Conservation (phyloP, 2,329 filamentous ascomycete species). For the Hymenoscyphus linearis region DNA sequence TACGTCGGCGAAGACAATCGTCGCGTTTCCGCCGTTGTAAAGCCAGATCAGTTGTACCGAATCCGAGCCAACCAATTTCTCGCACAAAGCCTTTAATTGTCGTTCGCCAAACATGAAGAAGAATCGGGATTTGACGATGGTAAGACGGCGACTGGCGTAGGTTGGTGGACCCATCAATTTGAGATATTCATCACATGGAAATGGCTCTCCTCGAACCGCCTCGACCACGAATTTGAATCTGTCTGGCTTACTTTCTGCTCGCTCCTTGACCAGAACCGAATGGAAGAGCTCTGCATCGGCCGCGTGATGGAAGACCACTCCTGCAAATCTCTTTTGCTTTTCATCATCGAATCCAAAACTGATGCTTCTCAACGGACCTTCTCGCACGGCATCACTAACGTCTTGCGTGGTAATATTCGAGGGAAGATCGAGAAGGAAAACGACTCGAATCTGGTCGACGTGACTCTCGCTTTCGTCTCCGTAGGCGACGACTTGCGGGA, state of each 20-base stretch:
- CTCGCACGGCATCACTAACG: constrained; percentile 26
- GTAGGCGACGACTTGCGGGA: constrained; percentile 9
- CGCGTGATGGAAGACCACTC: constrained; percentile 28
- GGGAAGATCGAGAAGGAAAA: constrained; percentile 28
- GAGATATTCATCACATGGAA: constrained; percentile 22
- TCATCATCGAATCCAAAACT: constrained; percentile 24
- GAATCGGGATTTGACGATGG: constrained; percentile 29
- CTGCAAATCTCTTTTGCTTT: constrained; percentile 18
- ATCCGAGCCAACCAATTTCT: constrained; percentile 22
- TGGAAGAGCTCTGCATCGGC: constrained; percentile 22
- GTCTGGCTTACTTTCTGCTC: constrained; percentile 10
- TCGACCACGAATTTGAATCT: constrained; percentile 28
- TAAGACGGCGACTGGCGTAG: constrained; percentile 27
- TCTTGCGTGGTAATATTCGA: constrained; percentile 20
- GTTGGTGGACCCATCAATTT: constrained; percentile 22
- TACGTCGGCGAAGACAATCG: constrained; percentile 29
- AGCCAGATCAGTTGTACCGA: constrained; percentile 27
- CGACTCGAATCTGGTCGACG: constrained; percentile 22
- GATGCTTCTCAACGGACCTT: constrained; percentile 28
- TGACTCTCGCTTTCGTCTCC: constrained; percentile 13
- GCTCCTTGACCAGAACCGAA: constrained; percentile 18
- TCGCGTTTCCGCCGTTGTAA: constrained; percentile 32
- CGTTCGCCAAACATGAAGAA: constrained; percentile 27
- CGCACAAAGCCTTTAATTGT: constrained; percentile 20
- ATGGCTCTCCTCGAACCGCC: constrained; percentile 21